phyloP scores from a whole-genome alignment of 2,329 filamentous ascomycete genomes.

The Arthrobotrys megalospora region DNA sequence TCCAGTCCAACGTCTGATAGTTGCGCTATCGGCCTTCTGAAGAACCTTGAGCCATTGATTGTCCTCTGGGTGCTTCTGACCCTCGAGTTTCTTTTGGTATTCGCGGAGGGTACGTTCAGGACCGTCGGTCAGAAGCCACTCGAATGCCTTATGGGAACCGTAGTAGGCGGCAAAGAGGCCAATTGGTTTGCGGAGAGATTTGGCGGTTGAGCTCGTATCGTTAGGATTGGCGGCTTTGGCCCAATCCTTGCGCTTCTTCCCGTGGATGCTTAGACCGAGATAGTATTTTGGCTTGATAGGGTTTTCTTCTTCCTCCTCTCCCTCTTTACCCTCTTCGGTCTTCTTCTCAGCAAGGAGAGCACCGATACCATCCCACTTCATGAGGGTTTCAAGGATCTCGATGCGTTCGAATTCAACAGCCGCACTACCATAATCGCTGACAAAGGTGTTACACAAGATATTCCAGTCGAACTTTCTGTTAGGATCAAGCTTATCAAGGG shows the following conservation, averaged over 20 bases:
- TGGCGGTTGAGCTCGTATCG: slow-evolving; percentile 67
- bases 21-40: slow-evolving; percentile 57
- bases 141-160: slow-evolving; percentile 77
- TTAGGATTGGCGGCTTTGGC: slow-evolving; percentile 74
- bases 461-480: slow-evolving; percentile 67
- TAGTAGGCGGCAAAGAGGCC: slow-evolving; percentile 70
- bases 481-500: slow-evolving; percentile 63
- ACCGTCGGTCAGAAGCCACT: slow-evolving; percentile 83
- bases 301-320: slow-evolving; percentile 73
- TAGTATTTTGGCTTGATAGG: slow-evolving; percentile 80
- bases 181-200: slow-evolving; percentile 74
- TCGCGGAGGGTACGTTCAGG: slow-evolving; percentile 73
- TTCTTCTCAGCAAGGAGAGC: slow-evolving; percentile 60
- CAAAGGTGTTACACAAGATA: slow-evolving; percentile 66
- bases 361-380: slow-evolving; percentile 61
- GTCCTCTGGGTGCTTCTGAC: slow-evolving; percentile 35
- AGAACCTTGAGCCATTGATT: slow-evolving; percentile 49
- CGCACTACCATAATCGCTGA: slow-evolving; percentile 54
- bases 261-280: slow-evolving; percentile 82
- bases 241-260: slow-evolving; percentile 82
- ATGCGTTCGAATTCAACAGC: slow-evolving; percentile 61
- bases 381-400: slow-evolving; percentile 62
- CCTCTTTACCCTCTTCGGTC: slow-evolving; percentile 64
- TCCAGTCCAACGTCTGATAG: slow-evolving; percentile 62
- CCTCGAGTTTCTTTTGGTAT: slow-evolving; percentile 53